Conservation (phyloP, 2,329 filamentous ascomycete species). For the Fonsecaea monophora region DNA sequence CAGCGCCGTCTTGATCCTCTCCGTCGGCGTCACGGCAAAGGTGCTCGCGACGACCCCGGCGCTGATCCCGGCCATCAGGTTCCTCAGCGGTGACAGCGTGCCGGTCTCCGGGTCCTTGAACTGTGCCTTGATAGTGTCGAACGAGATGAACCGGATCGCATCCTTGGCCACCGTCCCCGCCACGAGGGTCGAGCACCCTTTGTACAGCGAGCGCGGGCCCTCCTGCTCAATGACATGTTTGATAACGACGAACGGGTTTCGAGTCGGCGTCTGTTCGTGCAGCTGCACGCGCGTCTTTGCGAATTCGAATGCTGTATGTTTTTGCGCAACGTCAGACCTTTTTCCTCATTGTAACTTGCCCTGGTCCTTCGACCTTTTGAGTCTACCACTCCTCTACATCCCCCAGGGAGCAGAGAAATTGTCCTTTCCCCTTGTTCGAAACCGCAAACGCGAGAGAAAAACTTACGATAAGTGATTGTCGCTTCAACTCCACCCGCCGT, state of each 20-base stretch:
- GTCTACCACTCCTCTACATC: not conserved
- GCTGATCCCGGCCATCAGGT: conserved; percentile 69
- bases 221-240: conserved; percentile 61
- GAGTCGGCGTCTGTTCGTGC: conserved; percentile 51
- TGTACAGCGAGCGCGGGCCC: conserved; percentile 66
- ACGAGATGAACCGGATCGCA: conserved; percentile 69
- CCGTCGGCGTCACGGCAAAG: conserved; percentile 71
- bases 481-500: conserved; percentile 63
- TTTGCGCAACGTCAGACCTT: not conserved
- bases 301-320: conserved; percentile 64
- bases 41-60: conserved; percentile 68
- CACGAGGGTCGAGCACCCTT: conserved; percentile 67
- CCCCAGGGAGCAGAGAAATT: not conserved
- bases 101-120: conserved; percentile 64
- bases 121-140: conserved; percentile 65
- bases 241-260: conserved; percentile 66
- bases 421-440: not conserved
- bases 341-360: no score
- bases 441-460: not conserved
- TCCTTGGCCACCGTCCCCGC: conserved; percentile 69
- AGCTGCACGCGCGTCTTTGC: conserved; percentile 70
- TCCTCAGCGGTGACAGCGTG: conserved; percentile 61
- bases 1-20: conserved; percentile 71
- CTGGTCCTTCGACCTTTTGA: no score
- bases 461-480: conserved; percentile 50